Evolutionary conservation across 768 basidiomycete genomes (phyloP), one percentile per base, ranked within the genome.

Genomic region (Pilatotrama ljubarskyi): DNA sequence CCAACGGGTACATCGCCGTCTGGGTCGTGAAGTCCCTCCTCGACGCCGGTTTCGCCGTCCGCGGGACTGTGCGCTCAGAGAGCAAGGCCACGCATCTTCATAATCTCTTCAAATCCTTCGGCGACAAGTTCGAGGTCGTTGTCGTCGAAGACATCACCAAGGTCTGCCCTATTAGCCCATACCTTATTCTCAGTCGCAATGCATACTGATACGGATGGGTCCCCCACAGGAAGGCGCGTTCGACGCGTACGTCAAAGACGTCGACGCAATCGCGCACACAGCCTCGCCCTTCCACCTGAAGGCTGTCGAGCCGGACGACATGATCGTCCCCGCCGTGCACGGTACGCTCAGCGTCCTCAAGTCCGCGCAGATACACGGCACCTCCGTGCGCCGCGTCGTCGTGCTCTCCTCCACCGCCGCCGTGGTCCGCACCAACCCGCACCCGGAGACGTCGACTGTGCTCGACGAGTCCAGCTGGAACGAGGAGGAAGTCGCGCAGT

Each of bases 201-300:
- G 13, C 25, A 17, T 7, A 36, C 6, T 14, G n/a, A n/a, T 9
- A 1, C 35, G 1, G 13, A 10, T 24, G 5, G n/a, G n/a, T n/a
- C n/a, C 11, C n/a, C 14, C 10, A 18, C 25, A 85, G 84, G 80
- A 79, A 4, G 83, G 82, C 4, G 88, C 86, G 0, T 95, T 93
- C 62, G 88, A 93, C 68, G 84, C 90, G 50, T 88, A 84, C 1
- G 87, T 93, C 59, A 82, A 85, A 68, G 90, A 81, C 1, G 84
- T 92, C 9, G 84, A 90, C 57, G 91, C 81, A 0, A 82, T 94
- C 53, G 79, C 76, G 38, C 90, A 91, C 67, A 84, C 79, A 2
- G 88, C 88, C 0, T 88, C 88, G 0, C 88, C 88, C 1, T 79
- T 85, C 66, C 74, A 79, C 52, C 58, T 76, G 17, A 72, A 79